These are phyloP conservation scores for Diaporthe sp. DNA, from an alignment of 2,329 filamentous ascomycete species.

Conservation along the genomic window DNA sequence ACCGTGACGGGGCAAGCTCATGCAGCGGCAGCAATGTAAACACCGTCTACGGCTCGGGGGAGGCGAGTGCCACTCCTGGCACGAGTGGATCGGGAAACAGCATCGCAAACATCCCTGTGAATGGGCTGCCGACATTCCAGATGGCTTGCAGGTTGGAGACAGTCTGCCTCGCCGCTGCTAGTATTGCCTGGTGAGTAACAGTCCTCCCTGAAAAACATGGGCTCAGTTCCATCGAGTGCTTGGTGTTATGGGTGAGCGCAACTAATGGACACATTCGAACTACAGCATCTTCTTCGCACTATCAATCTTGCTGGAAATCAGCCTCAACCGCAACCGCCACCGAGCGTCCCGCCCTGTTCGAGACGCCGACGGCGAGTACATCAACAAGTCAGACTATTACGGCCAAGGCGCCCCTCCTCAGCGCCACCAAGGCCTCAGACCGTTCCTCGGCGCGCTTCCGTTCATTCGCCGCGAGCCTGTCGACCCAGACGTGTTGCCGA, in stretches of 20 bases:
- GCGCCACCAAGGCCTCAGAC: conserved; percentile 33
- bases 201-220: neutral
- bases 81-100: conserved; percentile 54
- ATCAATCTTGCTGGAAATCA: conserved; percentile 69
- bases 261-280: neutral
- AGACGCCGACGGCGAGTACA: conserved; percentile 41
- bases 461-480: conserved; percentile 27
- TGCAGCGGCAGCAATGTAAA: conserved; percentile 67
- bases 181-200: conserved; percentile 70
- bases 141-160: conserved; percentile 73
- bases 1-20: conserved; percentile 68
- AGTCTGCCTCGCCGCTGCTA: conserved; percentile 73
- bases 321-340: conserved; percentile 34
- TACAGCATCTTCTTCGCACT: conserved; percentile 73
- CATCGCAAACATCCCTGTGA: conserved; percentile 46
- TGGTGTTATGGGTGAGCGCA: neutral
- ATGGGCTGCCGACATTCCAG: conserved; percentile 38
- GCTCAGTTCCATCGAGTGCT: too few species aligned
- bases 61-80: conserved; percentile 56
- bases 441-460: conserved; percentile 18
- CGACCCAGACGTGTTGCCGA: conserved; percentile 40
- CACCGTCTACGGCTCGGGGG: conserved; percentile 71
- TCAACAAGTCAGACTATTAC: conserved; percentile 36
- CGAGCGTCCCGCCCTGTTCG: conserved; percentile 36
- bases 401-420: conserved; percentile 37